A percentile compares a stretch with the other conserved stretches of the same genome.
Evolutionary conservation across 2,329 filamentous ascomycete species (phyloP).

Genomic region (Amesomyces nigricolor): DNA sequence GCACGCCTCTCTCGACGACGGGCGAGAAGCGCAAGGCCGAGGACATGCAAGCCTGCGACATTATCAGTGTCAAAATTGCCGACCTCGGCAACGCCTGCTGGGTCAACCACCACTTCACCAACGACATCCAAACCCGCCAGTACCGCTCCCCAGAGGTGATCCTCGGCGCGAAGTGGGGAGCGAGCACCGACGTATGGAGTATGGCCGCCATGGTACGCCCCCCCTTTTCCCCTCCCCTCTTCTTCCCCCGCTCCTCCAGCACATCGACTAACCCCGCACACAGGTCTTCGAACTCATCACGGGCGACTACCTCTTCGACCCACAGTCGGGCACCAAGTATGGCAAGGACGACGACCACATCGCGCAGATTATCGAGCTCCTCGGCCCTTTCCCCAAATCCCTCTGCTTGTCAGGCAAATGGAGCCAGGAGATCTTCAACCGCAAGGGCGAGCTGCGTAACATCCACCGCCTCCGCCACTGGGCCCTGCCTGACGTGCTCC

Average conservation of each 20-base stretch:
- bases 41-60: constrained; percentile 55
- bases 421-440: constrained; percentile 98
- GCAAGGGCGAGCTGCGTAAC: constrained; percentile 93
- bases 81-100: constrained; percentile 98
- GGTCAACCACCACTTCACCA: constrained; percentile 98
- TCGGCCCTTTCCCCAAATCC: constrained; percentile 88
- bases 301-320: constrained; percentile 96
- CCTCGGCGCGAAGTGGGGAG: constrained; percentile 93
- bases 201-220: constrained; percentile 92
- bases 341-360: constrained; percentile 99
- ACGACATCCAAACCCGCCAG: constrained; percentile 96
- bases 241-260: neutral
- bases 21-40: constrained; percentile 59
- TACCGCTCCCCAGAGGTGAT: constrained; percentile 98
- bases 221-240: neutral
- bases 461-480: constrained; percentile 95
- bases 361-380: constrained; percentile 94
- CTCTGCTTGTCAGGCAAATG: constrained; percentile 91
- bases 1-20: constrained; percentile 41
- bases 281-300: constrained; percentile 97
- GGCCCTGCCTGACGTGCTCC: constrained; percentile 86
- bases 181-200: constrained; percentile 99
- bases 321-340: constrained; percentile 97
- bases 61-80: constrained; percentile 98
- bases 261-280: constrained; percentile 4